Conservation (phyloP, 1,284 basidiomycete species). For the Leccinum holopus region DNA sequence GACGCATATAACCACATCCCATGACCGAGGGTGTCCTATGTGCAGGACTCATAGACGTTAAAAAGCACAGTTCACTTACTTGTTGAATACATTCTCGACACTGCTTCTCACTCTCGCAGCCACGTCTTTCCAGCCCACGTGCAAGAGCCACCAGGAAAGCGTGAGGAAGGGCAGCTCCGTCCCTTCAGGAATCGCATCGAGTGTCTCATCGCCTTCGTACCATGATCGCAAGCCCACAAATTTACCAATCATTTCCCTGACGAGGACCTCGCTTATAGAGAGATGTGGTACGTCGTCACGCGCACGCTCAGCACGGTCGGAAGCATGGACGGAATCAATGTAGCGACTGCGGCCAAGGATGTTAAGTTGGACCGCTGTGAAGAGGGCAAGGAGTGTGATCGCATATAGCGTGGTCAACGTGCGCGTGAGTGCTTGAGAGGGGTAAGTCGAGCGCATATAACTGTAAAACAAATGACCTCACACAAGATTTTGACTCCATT, state of each 20-base stretch:
- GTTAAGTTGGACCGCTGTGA: slow-evolving; percentile 82
- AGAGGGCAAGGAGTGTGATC: slow-evolving; percentile 74
- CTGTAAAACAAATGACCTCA: slow-evolving; percentile 35
- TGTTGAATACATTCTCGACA: slow-evolving; percentile 79
- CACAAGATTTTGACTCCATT: slow-evolving; percentile 80
- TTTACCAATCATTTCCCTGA: slow-evolving; percentile 26
- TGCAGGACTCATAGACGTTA: background rate
- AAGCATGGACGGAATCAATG: slow-evolving; percentile 64
- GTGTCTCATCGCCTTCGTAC: slow-evolving; percentile 18
- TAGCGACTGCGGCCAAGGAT: slow-evolving; percentile 84
- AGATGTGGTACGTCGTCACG: slow-evolving; percentile 40
- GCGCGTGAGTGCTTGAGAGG: slow-evolving; percentile 69
- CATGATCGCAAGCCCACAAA: slow-evolving; percentile 21
- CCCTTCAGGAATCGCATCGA: slow-evolving; percentile 47
- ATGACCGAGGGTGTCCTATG: background rate
- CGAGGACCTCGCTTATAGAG: slow-evolving; percentile 27
- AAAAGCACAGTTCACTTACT: slow-evolving; percentile 45
- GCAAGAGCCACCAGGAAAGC: slow-evolving; percentile 88
- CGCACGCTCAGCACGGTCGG: slow-evolving; percentile 59
- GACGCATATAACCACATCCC: background rate
- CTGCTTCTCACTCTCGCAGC: slow-evolving; percentile 68
- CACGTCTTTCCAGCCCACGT: slow-evolving; percentile 86
- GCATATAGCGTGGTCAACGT: slow-evolving; percentile 85
- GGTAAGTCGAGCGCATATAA: slow-evolving; percentile 5
- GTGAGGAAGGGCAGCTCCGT: slow-evolving; percentile 80